Base-by-base conservation (phyloP, 2,329 filamentous ascomycete species). In the Verticillium longisporum region DNA sequence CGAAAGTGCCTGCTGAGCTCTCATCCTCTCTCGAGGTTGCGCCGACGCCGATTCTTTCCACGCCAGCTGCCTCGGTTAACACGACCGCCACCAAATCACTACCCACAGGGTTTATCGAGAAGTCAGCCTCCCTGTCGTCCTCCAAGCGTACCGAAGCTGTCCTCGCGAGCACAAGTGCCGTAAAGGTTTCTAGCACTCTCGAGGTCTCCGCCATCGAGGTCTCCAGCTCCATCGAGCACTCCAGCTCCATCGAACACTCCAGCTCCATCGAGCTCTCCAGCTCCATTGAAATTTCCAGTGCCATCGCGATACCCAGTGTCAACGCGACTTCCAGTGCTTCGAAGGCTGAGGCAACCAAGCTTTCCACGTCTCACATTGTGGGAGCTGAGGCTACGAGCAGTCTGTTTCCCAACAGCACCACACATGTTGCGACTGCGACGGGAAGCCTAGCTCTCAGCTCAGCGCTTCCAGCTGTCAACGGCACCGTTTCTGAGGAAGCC, bases 371-470 rank as follows among this genome's bases (percentile, higher is more conserved):
- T 14, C 13, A 36, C 45, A 37, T 59, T 37, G 21, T 55, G 6
- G 33, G 37, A 50, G 56, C 56, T 14, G 58, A 59, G 14, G 32
- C 31, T n/a, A 50, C 41, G 6, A 50, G 41, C 41, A 50, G 41
- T 26, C 41, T 50, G 4, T 11, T 50, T n/a, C 41, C 18, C n/a
- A 50, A 50, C 21, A 54, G 41, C 18, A 54, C 58, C 13, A 15
- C 41, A 10, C 45, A 33, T 9, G 53, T 18, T 18, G 58, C 45
- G 11, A 62, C 55, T 36, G 56, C 56, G 10, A 58, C 63, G 9
- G 38, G 21, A 33, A 31, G 56, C 55, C 33, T 60, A 10, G 41
- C 55, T 38, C 63, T 60, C 11, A 62, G 61, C 33, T 60, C 58
- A 1, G 36, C 26, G 32, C 9, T 56, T n/a, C 33, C 38, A 21